These are phyloP conservation scores for Gossypium longicalyx DNA, from an alignment of 345 rosid species.

Conservation along the genomic window DNA sequence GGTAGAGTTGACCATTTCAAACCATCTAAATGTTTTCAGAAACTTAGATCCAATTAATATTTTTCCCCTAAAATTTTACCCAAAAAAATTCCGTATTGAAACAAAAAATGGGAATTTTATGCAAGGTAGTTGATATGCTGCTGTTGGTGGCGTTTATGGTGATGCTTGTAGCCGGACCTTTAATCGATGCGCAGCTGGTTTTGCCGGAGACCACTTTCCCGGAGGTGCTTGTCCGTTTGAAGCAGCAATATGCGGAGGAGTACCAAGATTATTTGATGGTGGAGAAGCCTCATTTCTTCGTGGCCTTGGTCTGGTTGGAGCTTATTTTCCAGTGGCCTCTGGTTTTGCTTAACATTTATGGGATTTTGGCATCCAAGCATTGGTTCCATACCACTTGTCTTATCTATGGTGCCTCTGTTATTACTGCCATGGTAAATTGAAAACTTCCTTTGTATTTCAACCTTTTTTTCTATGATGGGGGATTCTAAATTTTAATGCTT, in stretches of 20 bases:
- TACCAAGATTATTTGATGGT: constrained; percentile 56
- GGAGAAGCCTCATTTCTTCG: constrained; percentile 77
- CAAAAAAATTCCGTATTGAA: neutral
- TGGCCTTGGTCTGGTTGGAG: constrained; percentile 65
- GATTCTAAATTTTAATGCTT: neutral
- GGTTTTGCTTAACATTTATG: constrained; percentile 47
- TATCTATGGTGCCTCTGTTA: constrained; percentile 57
- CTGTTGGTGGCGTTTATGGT: constrained; percentile 54
- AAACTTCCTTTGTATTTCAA: neutral
- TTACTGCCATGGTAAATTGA: constrained; percentile 57
- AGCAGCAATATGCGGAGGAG: constrained; percentile 32
- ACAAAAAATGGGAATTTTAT: constrained; percentile 47
- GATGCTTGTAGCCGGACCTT: constrained; percentile 51
- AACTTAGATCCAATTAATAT: neutral
- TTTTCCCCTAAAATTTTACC: neutral
- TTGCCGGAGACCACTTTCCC: constrained; percentile 52
- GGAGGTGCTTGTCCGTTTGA: constrained; percentile 44
- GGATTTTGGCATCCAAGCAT: constrained; percentile 46
- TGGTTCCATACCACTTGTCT: constrained; percentile 77
- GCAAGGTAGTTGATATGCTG: constrained; percentile 49
- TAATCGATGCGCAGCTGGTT: constrained; percentile 53
- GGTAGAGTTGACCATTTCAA: neutral
- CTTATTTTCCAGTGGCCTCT: constrained; percentile 79
- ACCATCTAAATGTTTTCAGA: neutral
- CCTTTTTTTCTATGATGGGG: neutral